These are phyloP conservation scores for Thelephora ganbajun DNA, from an alignment of 768 basidiomycete genomes.

Conservation along the genomic window DNA sequence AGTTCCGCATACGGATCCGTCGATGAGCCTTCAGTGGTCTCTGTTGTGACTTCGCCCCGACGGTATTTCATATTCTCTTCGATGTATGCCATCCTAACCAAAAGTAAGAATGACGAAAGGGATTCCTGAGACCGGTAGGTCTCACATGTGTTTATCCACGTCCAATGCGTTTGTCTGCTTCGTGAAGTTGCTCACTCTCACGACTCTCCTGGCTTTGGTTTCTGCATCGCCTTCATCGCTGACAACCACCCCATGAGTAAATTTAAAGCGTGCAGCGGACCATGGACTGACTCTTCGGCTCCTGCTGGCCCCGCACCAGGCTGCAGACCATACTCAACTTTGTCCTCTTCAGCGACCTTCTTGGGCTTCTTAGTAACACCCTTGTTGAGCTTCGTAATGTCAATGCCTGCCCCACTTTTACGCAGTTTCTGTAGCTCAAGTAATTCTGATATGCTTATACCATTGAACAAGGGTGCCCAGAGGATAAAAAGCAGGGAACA, in stretches of 20 bases:
- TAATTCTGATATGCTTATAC: conserved; percentile 59
- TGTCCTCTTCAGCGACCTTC: conserved; percentile 26
- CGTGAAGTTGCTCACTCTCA: conserved; percentile 87
- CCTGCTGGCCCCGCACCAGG: conserved; percentile 24
- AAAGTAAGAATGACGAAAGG: not conserved
- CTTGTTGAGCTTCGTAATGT: conserved; percentile 68
- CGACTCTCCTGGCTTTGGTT: conserved; percentile 56
- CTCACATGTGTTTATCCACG: conserved; percentile 97
- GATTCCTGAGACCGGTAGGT: conserved; percentile 3
- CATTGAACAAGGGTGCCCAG: conserved; percentile 5
- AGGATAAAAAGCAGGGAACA: conserved; percentile 6
- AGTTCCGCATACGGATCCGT: conserved; percentile 70
- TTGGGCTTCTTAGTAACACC: conserved; percentile 68
- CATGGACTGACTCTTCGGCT: conserved; percentile 14
- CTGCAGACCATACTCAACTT: conserved; percentile 40
- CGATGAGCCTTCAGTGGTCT: conserved; percentile 28
- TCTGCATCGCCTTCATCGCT: conserved; percentile 56
- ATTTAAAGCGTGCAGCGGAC: too few relatives aligned
- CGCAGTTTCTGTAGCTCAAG: conserved; percentile 72
- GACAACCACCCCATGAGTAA: not conserved
- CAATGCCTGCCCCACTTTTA: conserved; percentile 69
- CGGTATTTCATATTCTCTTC: conserved; percentile 82
- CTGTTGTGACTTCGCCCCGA: conserved; percentile 37
- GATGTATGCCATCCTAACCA: conserved; percentile 88
- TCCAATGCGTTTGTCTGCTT: conserved; percentile 93